Conservation (phyloP, 768 basidiomycete species). For the Tricholoma matsutake region DNA sequence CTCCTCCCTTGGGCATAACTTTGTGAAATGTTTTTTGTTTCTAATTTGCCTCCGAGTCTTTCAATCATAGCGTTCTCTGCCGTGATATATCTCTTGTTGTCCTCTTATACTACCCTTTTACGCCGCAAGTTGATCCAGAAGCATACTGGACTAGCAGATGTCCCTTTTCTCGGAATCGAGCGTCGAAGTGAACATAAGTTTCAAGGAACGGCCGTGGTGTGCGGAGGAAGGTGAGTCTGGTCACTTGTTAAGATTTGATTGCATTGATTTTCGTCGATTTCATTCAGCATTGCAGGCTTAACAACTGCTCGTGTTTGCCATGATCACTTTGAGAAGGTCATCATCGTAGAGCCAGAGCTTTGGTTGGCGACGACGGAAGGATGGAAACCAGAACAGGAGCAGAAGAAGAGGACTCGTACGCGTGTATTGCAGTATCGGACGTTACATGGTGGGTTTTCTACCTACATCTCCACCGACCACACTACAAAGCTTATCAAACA, state of each 20-base stretch:
- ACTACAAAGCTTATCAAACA: background rate
- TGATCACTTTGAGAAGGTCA: constrained; percentile 29
- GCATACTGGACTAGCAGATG: background rate
- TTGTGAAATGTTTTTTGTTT: too few species aligned
- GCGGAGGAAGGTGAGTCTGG: background rate
- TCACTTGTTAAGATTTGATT: background rate
- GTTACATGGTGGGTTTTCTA: constrained; percentile 14
- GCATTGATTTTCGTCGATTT: too few species aligned
- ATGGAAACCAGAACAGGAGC: constrained; percentile 15
- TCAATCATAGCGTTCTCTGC: too few species aligned
- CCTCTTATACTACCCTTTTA: background rate
- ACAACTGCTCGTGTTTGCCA: constrained; percentile 29
- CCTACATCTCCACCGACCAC: too few species aligned
- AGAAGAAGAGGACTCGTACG: constrained; percentile 11
- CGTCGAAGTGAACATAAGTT: background rate
- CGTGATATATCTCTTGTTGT: background rate
- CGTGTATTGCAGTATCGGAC: constrained; percentile 27
- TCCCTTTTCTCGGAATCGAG: background rate
- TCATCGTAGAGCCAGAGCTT: constrained; percentile 31
- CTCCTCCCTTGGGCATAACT: too few species aligned
- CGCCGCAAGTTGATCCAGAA: background rate
- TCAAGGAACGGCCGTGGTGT: background rate
- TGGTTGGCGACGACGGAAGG: constrained; percentile 22
- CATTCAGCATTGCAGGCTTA: constrained; percentile 28
- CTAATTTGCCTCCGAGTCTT: too few species aligned